These are phyloP conservation scores for Astrephomene gubernaculifera DNA, from an alignment of 139 green algal genomes.

Conservation along the genomic window DNA sequence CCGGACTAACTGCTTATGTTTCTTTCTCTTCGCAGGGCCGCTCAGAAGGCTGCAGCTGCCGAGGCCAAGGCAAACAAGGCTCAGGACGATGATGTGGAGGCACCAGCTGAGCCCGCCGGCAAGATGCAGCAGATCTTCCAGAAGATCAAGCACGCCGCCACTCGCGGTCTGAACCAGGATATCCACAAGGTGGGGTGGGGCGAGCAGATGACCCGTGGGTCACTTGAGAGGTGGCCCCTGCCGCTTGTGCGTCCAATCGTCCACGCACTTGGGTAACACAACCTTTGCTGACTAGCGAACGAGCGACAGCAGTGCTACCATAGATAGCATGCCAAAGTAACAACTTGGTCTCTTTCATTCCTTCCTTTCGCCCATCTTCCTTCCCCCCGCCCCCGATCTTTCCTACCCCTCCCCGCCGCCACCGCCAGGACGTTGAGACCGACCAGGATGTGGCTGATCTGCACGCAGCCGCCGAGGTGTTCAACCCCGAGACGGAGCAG, in stretches of 20 bases:
- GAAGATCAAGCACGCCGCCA: constrained; percentile 26
- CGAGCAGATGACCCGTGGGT: not conserved
- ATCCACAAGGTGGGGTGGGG: constrained; percentile 21
- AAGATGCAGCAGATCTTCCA: constrained; percentile 21
- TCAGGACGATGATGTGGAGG: constrained; percentile 11
- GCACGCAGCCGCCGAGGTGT: constrained; percentile 65
- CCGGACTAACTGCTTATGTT: not conserved
- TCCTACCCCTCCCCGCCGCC: no score
- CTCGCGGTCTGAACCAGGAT: constrained; percentile 10
- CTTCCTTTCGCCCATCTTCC: no score
- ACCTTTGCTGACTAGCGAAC: no score
- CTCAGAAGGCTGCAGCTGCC: constrained; percentile 21
- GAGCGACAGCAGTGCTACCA: no score
- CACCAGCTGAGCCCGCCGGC: not conserved
- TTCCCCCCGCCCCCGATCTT: no score
- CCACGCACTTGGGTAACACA: no score
- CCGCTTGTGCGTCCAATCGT: no score
- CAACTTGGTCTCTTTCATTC: no score
- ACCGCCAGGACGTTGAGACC: constrained; percentile 30
- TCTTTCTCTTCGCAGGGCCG: not conserved
- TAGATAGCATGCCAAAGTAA: no score
- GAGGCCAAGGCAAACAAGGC: constrained; percentile 27
- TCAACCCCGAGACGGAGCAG: constrained; percentile 79
- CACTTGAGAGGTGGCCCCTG: no score
- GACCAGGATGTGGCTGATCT: constrained; percentile 32